Evolutionary conservation across 1,139 yeast species (phyloP), one percentile per base, ranked within the genome.

Genomic region (Sugiyamaella japonica): DNA sequence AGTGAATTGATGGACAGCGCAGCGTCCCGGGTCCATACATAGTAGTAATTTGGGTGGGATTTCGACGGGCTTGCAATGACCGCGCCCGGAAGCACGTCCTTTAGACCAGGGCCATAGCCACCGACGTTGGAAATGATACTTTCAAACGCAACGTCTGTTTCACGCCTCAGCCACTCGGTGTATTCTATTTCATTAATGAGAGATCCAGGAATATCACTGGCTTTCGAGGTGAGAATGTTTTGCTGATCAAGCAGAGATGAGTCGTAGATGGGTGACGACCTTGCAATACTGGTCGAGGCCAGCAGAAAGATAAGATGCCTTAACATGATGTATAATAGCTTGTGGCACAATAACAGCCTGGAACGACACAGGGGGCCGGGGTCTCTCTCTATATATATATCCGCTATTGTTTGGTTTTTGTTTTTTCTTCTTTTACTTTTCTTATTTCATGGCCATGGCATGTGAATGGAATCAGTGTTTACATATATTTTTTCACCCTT

Each of bases 11-110:
- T 79, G 1, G 96, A 85, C 50, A 91, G 80, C 0, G 97, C 97
- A 34, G 91, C 83, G 67, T 91, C 99, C 64, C 99, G 78, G 1
- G 83, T 79, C 99, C 99, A 91, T 15, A 47, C 43, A 66, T 81
- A 91, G 63, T 81, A 90, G 68, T 91, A 91, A 70, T 91, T 79
- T 0, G 98, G 98, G 20, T 75, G 60, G 0, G 53, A 5, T 53
- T 69, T 79, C 0, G 96, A 88, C 2, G 96, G 95, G 7, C 95
- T 85, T 0, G 98, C 98, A 58, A 91, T 76, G 3, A 89, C 86
- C 2, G 82, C 89, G 28, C 97, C 97, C 8, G 75, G 71, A 1
- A 76, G 66, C 1, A 85, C 86, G 44, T 76, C 78, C 1, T 67
- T 67, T 1, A 67, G 61, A 9, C 63, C 63, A 9, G 67, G 63